Percentiles rank a stretch among this genome's conserved stretches.
These are phyloP conservation scores for Aspergillus tubingensis DNA, from an alignment of 2,329 filamentous ascomycete species.

Conservation along the genomic window DNA sequence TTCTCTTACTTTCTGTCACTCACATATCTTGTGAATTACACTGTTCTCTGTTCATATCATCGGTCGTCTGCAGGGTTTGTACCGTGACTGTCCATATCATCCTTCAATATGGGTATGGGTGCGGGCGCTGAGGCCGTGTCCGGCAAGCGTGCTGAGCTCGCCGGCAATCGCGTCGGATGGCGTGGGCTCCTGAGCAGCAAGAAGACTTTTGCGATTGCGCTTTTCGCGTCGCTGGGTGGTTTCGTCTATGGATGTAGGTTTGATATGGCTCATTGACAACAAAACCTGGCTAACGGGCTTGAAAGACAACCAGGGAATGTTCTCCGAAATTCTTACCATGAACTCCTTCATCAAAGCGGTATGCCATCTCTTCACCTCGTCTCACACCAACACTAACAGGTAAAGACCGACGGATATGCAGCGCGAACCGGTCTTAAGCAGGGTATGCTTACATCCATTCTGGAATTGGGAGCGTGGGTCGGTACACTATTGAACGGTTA, in stretches of 20 bases:
- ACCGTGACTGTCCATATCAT: background rate
- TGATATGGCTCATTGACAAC: no score
- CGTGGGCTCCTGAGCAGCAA: conserved; percentile 55
- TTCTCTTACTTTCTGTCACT: background rate
- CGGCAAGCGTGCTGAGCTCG: conserved; percentile 36
- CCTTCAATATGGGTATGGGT: conserved; percentile 2
- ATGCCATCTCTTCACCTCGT: conserved; percentile 32
- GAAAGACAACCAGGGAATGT: conserved; percentile 70
- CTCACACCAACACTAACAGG: background rate
- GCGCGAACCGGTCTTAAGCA: conserved; percentile 28
- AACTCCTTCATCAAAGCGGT: conserved; percentile 49
- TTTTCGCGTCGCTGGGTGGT: conserved; percentile 56
- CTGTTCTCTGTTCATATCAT: background rate
- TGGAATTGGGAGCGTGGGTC: conserved; percentile 44
- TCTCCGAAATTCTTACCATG: conserved; percentile 66
- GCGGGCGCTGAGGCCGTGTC: conserved; percentile 27
- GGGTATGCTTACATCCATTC: conserved; percentile 43
- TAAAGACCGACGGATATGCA: conserved; percentile 32
- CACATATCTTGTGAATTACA: background rate
- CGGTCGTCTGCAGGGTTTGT: no score
- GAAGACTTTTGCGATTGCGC: conserved; percentile 57
- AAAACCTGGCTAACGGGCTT: background rate
- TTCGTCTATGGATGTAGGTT: conserved; percentile 60
- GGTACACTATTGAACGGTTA: conserved; percentile 42
- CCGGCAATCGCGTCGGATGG: conserved; percentile 41